phyloP scores from a whole-genome alignment of 2,329 filamentous ascomycete species.

The Apiospora sp. region DNA sequence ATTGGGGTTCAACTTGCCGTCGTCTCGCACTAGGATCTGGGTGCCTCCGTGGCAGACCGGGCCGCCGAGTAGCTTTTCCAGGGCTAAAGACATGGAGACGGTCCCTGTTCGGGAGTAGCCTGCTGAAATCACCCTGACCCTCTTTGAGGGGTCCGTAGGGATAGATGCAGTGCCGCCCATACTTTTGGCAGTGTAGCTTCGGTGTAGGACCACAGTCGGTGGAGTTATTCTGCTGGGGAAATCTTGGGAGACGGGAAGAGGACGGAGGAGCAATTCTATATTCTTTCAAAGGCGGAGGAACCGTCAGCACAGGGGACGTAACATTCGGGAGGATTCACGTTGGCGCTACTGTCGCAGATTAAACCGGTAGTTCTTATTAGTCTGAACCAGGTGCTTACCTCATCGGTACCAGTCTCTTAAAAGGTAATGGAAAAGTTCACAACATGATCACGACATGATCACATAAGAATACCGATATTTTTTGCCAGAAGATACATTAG shows the following conservation, averaged over 20 bases:
- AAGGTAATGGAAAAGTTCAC: no score
- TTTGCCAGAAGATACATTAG: no score
- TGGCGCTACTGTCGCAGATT: no score
- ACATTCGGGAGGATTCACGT: no score
- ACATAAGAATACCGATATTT: no score
- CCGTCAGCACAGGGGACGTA: no score
- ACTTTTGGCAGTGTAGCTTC: not conserved
- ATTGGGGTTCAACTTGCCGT: constrained; percentile 35
- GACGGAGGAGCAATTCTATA: no score
- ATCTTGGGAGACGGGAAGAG: not conserved
- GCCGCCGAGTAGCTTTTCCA: constrained; percentile 54
- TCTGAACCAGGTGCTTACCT: no score
- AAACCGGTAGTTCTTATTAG: no score
- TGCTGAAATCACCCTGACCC: constrained; percentile 50
- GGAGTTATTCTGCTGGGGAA: not conserved
- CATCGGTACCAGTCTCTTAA: no score
- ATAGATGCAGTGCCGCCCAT: not conserved
- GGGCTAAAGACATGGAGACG: constrained; percentile 54
- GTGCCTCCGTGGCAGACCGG: constrained; percentile 59
- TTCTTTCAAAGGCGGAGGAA: no score
- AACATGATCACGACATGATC: no score
- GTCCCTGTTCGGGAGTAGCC: constrained; percentile 57
- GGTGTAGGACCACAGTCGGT: not conserved
- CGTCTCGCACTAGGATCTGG: constrained; percentile 43
- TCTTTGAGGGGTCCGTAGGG: not conserved